A percentile compares a stretch with the other conserved stretches of the same genome.
These are phyloP conservation scores for Metarhizium album DNA, from an alignment of 2,329 filamentous ascomycete genomes.

Conservation along the genomic window DNA sequence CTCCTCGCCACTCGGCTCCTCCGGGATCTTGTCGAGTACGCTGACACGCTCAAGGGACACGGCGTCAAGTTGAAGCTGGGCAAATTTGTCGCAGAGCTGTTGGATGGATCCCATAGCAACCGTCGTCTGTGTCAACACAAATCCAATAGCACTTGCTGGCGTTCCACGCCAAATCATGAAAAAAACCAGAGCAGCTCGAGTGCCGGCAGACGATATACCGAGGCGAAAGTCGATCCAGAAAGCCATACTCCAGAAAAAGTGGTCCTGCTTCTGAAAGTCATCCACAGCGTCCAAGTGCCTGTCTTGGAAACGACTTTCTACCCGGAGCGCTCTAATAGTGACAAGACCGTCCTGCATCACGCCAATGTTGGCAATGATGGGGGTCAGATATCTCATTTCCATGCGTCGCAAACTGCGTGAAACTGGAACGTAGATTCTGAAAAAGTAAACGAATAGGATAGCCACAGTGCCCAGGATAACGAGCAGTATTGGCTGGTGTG, in stretches of 20 bases:
- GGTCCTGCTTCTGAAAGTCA: slow-evolving; percentile 87
- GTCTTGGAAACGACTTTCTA: slow-evolving; percentile 68
- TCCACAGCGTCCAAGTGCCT: slow-evolving; percentile 74
- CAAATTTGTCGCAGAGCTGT: slow-evolving; percentile 66
- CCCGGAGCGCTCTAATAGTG: slow-evolving; percentile 75
- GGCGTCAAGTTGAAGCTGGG: slow-evolving; percentile 82
- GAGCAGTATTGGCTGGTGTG: slow-evolving; percentile 68
- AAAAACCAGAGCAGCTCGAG: slow-evolving; percentile 62
- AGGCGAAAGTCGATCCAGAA: slow-evolving; percentile 78
- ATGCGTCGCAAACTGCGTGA: slow-evolving; percentile 75
- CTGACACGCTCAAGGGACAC: slow-evolving; percentile 82
- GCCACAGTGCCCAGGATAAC: slow-evolving; percentile 60
- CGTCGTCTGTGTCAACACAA: slow-evolving; percentile 54
- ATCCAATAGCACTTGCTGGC: slow-evolving; percentile 69
- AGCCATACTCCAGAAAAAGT: slow-evolving; percentile 88
- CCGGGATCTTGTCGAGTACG: slow-evolving; percentile 67
- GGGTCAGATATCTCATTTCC: slow-evolving; percentile 82
- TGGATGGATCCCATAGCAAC: slow-evolving; percentile 26
- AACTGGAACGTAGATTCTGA: slow-evolving; percentile 66
- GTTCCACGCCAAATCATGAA: slow-evolving; percentile 67
- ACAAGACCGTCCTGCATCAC: slow-evolving; percentile 76
- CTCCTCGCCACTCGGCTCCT: slow-evolving; percentile 58
- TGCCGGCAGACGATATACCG: slow-evolving; percentile 46
- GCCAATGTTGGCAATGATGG: slow-evolving; percentile 86
- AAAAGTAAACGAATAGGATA: slow-evolving; percentile 59